Conservation (phyloP, 371 early-diverging fungal genomes). For the Scutellospora calospora region DNA sequence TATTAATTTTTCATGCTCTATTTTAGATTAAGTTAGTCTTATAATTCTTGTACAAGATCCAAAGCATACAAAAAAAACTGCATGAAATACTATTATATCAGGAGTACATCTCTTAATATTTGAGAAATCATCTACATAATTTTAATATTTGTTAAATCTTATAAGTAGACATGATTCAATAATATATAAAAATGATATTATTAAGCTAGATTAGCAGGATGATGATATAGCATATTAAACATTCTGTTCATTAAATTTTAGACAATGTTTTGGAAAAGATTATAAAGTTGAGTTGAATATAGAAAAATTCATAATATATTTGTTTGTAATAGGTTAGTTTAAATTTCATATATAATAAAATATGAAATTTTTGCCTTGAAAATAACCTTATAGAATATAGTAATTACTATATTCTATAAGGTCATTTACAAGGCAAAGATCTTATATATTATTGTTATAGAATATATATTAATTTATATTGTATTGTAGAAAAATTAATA, state of each 20-base stretch:
- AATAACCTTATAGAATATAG: too few relatives aligned
- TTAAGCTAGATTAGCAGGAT: neutral
- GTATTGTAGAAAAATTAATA: neutral
- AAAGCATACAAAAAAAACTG: too few relatives aligned
- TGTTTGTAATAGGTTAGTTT: neutral
- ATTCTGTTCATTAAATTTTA: conserved; percentile 1
- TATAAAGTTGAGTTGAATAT: neutral
- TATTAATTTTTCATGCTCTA: neutral
- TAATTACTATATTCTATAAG: too few relatives aligned
- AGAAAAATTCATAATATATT: neutral
- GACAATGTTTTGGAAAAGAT: neutral
- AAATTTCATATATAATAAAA: neutral
- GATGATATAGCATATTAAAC: neutral
- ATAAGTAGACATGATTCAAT: neutral
- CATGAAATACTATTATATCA: too few relatives aligned
- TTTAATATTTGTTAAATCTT: too few relatives aligned
- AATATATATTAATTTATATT: neutral
- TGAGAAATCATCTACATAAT: too few relatives aligned
- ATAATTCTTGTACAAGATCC: neutral
- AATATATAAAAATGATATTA: neutral
- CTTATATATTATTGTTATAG: neutral
- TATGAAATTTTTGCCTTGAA: too few relatives aligned
- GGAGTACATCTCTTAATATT: too few relatives aligned
- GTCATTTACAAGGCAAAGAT: too few relatives aligned
- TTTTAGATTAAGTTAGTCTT: neutral